These are phyloP conservation scores for Alliaria petiolata DNA, from an alignment of 345 rosid genomes.

Conservation along the genomic window DNA sequence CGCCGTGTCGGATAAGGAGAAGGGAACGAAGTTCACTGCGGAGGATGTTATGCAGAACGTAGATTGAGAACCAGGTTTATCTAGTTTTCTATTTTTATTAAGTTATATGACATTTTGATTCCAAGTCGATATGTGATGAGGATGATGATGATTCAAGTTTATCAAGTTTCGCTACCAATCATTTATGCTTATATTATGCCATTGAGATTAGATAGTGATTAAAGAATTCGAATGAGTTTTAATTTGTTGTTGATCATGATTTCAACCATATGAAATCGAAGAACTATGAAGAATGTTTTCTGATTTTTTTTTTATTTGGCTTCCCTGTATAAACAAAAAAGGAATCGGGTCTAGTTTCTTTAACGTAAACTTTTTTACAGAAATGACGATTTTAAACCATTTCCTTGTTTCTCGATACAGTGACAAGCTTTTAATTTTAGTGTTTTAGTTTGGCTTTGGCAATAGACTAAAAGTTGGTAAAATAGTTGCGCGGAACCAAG, in stretches of 20 bases:
- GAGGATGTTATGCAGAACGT: slow-evolving; percentile 72
- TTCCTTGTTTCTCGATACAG: not conserved
- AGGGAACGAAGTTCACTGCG: slow-evolving; percentile 61
- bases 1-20: slow-evolving; percentile 63
- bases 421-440: not conserved
- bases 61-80: slow-evolving; percentile 27
- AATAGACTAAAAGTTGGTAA: not conserved
- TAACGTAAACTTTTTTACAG: not conserved
- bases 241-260: not conserved
- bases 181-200: too few relatives aligned
- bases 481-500: not conserved
- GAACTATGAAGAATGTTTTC: too few relatives aligned
- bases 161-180: too few relatives aligned
- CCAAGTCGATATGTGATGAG: not conserved
- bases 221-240: not conserved
- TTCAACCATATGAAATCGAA: too few relatives aligned
- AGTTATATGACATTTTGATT: not conserved
- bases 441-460: not conserved
- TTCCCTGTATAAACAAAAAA: too few relatives aligned
- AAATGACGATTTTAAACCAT: not conserved
- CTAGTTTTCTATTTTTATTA: not conserved
- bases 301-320: too few relatives aligned
- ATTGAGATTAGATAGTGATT: not conserved
- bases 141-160: not conserved
- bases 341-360: too few relatives aligned